A percentile compares a stretch with the other conserved stretches of the same genome.
These are phyloP conservation scores for Paramecium pentaurelia DNA, from an alignment of 73 alveolate species.

Conservation along the genomic window DNA sequence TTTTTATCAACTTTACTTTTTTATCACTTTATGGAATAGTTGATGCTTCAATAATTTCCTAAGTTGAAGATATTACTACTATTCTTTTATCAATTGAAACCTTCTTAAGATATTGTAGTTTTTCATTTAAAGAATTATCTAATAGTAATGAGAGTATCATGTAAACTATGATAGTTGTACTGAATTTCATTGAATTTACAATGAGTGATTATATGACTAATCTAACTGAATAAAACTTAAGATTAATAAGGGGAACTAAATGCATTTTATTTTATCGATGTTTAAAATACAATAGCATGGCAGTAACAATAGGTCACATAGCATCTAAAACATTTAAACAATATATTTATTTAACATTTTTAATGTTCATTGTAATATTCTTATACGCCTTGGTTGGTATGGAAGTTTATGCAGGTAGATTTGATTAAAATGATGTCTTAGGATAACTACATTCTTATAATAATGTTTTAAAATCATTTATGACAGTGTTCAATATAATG, in stretches of 20 bases:
- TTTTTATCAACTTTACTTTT: not conserved
- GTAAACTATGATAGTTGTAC: not conserved
- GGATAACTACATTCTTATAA: slow-evolving; percentile 24
- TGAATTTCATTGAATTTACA: slow-evolving; percentile 13
- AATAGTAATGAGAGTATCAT: not conserved
- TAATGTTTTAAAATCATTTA: not conserved
- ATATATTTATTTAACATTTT: not conserved
- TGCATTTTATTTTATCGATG: slow-evolving; percentile 1
- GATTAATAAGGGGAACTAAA: slow-evolving; percentile 26
- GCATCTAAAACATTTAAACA: slow-evolving; percentile 24
- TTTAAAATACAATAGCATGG: not conserved
- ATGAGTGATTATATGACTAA: not conserved
- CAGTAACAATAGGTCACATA: slow-evolving; percentile 19
- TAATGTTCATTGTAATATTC: not conserved
- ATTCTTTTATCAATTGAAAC: not conserved
- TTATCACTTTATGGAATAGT: not conserved
- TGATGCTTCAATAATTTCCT: not conserved
- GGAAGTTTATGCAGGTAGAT: not conserved
- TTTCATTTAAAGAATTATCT: not conserved
- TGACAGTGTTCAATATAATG: slow-evolving; percentile 41
- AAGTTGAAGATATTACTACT: slow-evolving; percentile 17
- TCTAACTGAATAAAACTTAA: not conserved
- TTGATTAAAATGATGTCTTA: not conserved
- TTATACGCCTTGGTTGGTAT: slow-evolving; percentile 1
- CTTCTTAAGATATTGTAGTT: not conserved